Conservation (phyloP, 192 early-diverging fungal species). For the Rhizoclosmatium sp. region DNA sequence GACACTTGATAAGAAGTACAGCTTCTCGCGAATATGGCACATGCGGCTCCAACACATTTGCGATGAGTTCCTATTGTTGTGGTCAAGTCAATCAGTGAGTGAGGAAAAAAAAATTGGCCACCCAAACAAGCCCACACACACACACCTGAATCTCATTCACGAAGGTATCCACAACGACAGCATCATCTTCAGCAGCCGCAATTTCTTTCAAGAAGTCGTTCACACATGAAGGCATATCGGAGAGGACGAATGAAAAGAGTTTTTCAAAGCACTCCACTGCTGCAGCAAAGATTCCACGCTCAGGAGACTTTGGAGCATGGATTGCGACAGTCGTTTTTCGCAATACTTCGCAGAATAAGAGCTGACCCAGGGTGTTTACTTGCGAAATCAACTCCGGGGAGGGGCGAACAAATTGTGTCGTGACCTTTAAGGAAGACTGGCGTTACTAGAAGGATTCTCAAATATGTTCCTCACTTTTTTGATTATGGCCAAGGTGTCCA, state of each 20-base stretch:
- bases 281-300: slow-evolving; percentile 11
- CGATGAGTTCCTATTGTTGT: slow-evolving; percentile 13
- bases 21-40: not conserved
- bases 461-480: slow-evolving; percentile 3
- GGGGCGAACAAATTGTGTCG: not conserved
- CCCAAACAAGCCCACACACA: not conserved
- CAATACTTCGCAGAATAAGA: slow-evolving; percentile 1
- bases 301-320: not conserved
- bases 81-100: not conserved
- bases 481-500: slow-evolving; percentile 4
- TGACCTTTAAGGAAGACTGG: not conserved
- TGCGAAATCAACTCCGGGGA: not conserved
- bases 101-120: not conserved
- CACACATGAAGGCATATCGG: not conserved
- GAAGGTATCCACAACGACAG: not conserved
- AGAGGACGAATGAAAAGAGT: slow-evolving; percentile 7
- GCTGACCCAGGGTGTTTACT: not conserved
- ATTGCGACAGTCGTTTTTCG: not conserved
- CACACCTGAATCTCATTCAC: not conserved
- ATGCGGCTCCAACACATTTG: slow-evolving; percentile 4
- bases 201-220: not conserved
- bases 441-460: not conserved
- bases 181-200: not conserved
- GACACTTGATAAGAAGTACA: slow-evolving; percentile 1
- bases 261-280: slow-evolving; percentile 29